Evolutionary conservation across 2,329 filamentous ascomycete genomes (phyloP), one percentile per base, ranked within the genome.

Genomic region (Talaromyces sp.): DNA sequence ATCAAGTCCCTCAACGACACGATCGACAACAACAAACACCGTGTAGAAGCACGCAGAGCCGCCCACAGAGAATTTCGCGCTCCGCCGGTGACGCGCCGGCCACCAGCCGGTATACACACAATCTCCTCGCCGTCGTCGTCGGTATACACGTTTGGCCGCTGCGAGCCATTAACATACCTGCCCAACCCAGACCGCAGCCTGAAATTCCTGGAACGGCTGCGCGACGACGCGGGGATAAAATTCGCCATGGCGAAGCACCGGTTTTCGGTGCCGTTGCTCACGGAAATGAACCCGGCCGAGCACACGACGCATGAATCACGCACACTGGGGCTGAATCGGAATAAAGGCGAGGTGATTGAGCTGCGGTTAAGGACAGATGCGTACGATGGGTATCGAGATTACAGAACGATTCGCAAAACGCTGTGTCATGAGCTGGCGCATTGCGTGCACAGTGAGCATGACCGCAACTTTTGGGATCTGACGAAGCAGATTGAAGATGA

Each of bases 371-470:
- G 95, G n/a, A 98, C 95, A 1, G 95, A 99, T 77, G 91, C 90
- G 2, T 92, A 95, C 72, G 92, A 96, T 73, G 95, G 95, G 0
- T 98, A 96, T 71, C 81, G 95, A 42, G 92, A 97, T 72, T 99
- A 98, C 78, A 88, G 89, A 68, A 93, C 89, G 0, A 96, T 99
- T 55, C 85, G 95, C 57, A 91, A 90, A 68, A 98, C 95, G 53
- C 81, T 99, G 13, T 98, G 93, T 72, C 95, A 99, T 77, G 95
- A 99, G 79, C 81, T 99, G 19, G 89, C 93, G 66, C 95, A 99
- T 75, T 97, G 96, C 69, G 91, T 96, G 10, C 88, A 89, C 77
- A 82, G 89, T 0, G 86, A 89, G 0, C 95, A 99, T 74, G 92
- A 98, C 75, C 81, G 86, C 19, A 79, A 90, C 54, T 99, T 99